Conservation (phyloP, 2,329 filamentous ascomycete species). For the Dendryphion nanum region DNA sequence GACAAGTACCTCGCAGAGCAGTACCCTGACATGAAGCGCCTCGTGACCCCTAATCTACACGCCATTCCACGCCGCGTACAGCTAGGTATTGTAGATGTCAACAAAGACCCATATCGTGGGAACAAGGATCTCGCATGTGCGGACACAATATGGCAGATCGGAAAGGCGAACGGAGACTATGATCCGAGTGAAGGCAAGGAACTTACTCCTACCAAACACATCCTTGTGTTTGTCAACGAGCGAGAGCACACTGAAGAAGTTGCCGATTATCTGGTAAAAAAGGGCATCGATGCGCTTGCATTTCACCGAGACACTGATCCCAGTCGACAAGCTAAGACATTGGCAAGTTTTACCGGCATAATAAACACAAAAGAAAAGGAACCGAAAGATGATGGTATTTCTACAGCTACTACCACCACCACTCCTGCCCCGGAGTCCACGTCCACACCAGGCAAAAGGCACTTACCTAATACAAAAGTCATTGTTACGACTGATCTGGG, state of each 20-base stretch:
- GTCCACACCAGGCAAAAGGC: slow-evolving; percentile 33
- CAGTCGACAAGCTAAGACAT: slow-evolving; percentile 71
- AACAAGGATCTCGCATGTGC: slow-evolving; percentile 93
- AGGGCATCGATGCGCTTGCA: slow-evolving; percentile 85
- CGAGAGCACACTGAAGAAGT: slow-evolving; percentile 83
- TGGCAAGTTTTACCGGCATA: slow-evolving; percentile 63
- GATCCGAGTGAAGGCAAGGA: slow-evolving; percentile 47
- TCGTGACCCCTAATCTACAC: slow-evolving; percentile 94
- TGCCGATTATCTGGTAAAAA: slow-evolving; percentile 72
- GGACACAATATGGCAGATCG: slow-evolving; percentile 91
- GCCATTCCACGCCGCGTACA: slow-evolving; percentile 94
- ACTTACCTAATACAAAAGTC: slow-evolving; percentile 77
- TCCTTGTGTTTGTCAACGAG: slow-evolving; percentile 96
- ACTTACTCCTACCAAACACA: slow-evolving; percentile 70
- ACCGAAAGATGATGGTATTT: slow-evolving; percentile 6
- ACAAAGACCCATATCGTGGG: slow-evolving; percentile 87
- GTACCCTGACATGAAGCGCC: slow-evolving; percentile 78
- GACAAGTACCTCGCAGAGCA: slow-evolving; percentile 79
- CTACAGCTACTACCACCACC: neutral
- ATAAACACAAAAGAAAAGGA: slow-evolving; percentile 20
- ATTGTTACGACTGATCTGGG: slow-evolving; percentile 92
- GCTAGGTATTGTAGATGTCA: slow-evolving; percentile 86
- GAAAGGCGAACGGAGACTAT: slow-evolving; percentile 62
- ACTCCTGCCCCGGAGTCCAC: neutral
- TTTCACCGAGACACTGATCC: slow-evolving; percentile 82